phyloP scores from a whole-genome alignment of 495 filamentous ascomycete genomes.

The Neurospora pannonica region DNA sequence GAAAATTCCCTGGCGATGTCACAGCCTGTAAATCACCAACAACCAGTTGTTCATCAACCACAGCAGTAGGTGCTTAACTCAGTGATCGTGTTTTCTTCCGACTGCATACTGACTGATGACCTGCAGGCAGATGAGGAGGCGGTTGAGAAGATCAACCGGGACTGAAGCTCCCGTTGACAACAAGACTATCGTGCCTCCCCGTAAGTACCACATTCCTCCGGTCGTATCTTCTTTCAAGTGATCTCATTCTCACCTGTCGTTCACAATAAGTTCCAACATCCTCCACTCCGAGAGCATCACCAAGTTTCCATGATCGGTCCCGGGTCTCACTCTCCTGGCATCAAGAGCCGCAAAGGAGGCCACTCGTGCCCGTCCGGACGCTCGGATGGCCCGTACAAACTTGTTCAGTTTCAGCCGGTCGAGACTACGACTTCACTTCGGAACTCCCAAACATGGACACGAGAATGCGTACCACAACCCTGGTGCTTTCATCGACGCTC shows the following conservation, averaged over 20 bases:
- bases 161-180: background rate
- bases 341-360: too few species aligned
- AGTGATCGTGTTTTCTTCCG: background rate
- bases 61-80: background rate
- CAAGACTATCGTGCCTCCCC: background rate
- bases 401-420: too few species aligned
- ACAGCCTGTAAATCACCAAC: background rate
- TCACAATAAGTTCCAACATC: background rate
- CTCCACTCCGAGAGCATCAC: background rate
- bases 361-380: too few species aligned
- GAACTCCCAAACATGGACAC: background rate
- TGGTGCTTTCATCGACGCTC: constrained; percentile 10
- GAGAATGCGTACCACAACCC: constrained; percentile 13
- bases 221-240: background rate
- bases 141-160: background rate
- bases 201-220: background rate
- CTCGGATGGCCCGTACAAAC: too few species aligned
- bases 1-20: background rate
- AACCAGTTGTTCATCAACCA: background rate
- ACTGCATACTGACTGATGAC: background rate
- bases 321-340: background rate
- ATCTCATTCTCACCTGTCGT: background rate
- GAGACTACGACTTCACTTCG: too few species aligned
- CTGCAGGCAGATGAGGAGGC: background rate
- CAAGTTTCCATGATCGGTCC: background rate